phyloP scores from a whole-genome alignment of 306 rosid species.

The Cucumis cinereus region DNA sequence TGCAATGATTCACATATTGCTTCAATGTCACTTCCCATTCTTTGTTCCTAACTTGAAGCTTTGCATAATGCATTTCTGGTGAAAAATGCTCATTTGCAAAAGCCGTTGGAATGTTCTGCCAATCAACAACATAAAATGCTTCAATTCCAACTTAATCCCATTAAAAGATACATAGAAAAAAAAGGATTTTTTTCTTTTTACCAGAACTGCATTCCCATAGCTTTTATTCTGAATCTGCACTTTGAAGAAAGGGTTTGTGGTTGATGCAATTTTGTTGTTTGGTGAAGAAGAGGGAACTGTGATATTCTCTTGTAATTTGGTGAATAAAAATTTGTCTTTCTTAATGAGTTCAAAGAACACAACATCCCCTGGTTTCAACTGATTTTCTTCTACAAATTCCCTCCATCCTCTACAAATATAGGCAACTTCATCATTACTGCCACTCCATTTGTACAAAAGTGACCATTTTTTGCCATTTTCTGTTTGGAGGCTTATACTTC shows the following conservation, averaged over 20 bases:
- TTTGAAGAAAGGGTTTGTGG: not conserved
- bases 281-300: not conserved
- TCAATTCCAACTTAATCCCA: not conserved
- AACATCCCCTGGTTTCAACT: conserved; percentile 15
- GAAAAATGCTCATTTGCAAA: not conserved
- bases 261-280: not conserved
- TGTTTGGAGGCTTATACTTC: not conserved
- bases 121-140: not conserved
- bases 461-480: conserved; percentile 11
- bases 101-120: not conserved
- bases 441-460: not conserved
- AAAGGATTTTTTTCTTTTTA: not conserved
- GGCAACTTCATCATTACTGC: not conserved
- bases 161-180: no score
- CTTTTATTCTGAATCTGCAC: not conserved
- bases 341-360: conserved; percentile 11
- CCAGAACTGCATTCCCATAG: not conserved
- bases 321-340: not conserved
- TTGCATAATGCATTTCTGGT: not conserved
- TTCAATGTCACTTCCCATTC: not conserved
- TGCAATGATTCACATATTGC: not conserved
- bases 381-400: conserved; percentile 14
- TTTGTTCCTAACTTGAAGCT: not conserved
- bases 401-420: conserved; percentile 24
- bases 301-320: not conserved